These are phyloP conservation scores for Pilasporangium apinafurcum DNA, from an alignment of 352 stramenopile species.

Conservation along the genomic window DNA sequence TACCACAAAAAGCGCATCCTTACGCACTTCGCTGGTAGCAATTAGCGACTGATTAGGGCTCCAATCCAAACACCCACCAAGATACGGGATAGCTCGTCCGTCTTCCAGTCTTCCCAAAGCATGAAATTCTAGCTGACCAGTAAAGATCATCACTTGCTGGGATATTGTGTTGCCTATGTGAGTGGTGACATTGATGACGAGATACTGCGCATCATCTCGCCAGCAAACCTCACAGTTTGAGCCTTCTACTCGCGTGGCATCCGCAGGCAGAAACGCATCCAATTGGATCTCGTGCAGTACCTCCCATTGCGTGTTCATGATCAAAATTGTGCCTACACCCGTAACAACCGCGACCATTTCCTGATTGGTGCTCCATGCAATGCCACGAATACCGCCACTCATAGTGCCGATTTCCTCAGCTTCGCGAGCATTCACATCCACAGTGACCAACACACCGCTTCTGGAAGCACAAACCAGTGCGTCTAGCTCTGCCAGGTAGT, in stretches of 20 bases:
- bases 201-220: constrained; percentile 66
- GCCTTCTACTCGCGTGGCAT: constrained; percentile 1
- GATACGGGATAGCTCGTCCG: constrained; percentile 33
- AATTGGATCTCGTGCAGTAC: constrained; percentile 64
- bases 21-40: constrained; percentile 49
- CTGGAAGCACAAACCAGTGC: constrained; percentile 47
- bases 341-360: constrained; percentile 63
- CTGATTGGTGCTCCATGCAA: constrained; percentile 68
- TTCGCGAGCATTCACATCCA: constrained; percentile 38
- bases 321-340: constrained; percentile 45
- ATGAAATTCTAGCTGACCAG: constrained; percentile 47
- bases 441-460: constrained; percentile 33
- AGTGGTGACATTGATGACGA: constrained; percentile 52
- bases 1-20: constrained; percentile 50
- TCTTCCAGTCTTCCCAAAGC: constrained; percentile 68
- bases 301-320: constrained; percentile 78
- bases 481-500: constrained; percentile 54
- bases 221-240: constrained; percentile 35
- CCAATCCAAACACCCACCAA: constrained; percentile 53
- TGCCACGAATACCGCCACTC: constrained; percentile 45
- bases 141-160: constrained; percentile 55
- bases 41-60: constrained; percentile 71
- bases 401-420: constrained; percentile 64
- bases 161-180: constrained; percentile 2
- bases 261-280: constrained; percentile 18